phyloP scores from a whole-genome alignment of 257 asterid genomes.

The Plantago major region DNA sequence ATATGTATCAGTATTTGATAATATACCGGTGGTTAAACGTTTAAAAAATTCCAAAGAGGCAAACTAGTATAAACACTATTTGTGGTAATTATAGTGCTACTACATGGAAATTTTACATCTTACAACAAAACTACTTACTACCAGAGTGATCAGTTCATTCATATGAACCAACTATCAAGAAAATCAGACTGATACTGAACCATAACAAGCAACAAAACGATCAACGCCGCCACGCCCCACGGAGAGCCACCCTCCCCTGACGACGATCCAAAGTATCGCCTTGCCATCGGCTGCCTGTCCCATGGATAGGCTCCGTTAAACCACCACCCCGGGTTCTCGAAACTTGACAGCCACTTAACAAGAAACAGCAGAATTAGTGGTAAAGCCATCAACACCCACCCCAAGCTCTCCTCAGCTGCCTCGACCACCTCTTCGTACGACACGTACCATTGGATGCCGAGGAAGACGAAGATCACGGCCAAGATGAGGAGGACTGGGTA shows the following conservation, averaged over 20 bases:
- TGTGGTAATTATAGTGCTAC: too few species aligned
- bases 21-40: too few species aligned
- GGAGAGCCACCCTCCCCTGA: slow-evolving; percentile 58
- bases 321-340: slow-evolving; percentile 33
- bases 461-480: slow-evolving; percentile 58
- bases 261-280: slow-evolving; percentile 20
- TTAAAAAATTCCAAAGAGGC: too few species aligned
- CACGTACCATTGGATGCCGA: slow-evolving; percentile 77
- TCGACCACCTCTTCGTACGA: slow-evolving; percentile 68
- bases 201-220: slow-evolving; percentile 60
- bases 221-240: slow-evolving; percentile 84
- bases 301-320: slow-evolving; percentile 39
- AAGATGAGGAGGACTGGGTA: slow-evolving; percentile 68
- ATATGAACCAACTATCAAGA: slow-evolving; percentile 72
- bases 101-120: too few species aligned
- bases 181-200: slow-evolving; percentile 64
- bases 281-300: slow-evolving; percentile 35
- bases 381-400: slow-evolving; percentile 62
- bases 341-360: slow-evolving; percentile 46
- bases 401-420: slow-evolving; percentile 66
- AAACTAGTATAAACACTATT: too few species aligned
- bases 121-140: not conserved
- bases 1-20: too few species aligned
- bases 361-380: slow-evolving; percentile 56
- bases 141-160: not conserved